phyloP scores from a whole-genome alignment of 2,329 filamentous ascomycete genomes.

The Sporothrix inflata region DNA sequence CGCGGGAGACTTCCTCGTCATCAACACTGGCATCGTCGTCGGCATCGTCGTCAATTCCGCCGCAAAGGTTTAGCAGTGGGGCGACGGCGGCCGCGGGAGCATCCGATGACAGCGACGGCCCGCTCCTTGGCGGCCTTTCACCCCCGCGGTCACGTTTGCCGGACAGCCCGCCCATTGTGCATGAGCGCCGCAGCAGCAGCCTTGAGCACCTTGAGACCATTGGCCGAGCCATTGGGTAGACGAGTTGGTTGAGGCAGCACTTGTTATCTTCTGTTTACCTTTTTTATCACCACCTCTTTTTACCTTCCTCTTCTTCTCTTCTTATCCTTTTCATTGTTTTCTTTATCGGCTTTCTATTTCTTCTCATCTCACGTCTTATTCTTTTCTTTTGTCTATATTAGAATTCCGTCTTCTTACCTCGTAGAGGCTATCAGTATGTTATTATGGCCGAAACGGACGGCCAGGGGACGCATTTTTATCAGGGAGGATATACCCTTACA shows the following conservation, averaged over 20 bases:
- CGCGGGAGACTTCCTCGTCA: not conserved
- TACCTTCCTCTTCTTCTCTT: not conserved
- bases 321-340: not conserved
- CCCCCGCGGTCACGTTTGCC: conserved; percentile 47
- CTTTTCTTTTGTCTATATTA: conserved; percentile 1
- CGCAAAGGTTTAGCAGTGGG: conserved; percentile 6
- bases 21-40: not conserved
- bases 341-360: not conserved
- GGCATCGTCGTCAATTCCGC: not conserved
- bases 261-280: not conserved
- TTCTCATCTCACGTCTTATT: not conserved
- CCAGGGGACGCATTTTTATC: not conserved
- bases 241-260: not conserved
- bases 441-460: not conserved
- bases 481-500: conserved; percentile 18
- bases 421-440: not conserved
- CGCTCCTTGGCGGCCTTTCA: conserved; percentile 51
- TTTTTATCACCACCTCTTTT: not conserved
- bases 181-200: conserved; percentile 22
- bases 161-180: not conserved
- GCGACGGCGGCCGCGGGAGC: not conserved
- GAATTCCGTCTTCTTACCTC: too few species aligned
- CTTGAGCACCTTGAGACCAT: conserved; percentile 6
- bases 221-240: conserved; percentile 25
- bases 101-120: conserved; percentile 46